phyloP scores from a whole-genome alignment of 306 rosid species.

The Hylodesmum podocarpum region DNA sequence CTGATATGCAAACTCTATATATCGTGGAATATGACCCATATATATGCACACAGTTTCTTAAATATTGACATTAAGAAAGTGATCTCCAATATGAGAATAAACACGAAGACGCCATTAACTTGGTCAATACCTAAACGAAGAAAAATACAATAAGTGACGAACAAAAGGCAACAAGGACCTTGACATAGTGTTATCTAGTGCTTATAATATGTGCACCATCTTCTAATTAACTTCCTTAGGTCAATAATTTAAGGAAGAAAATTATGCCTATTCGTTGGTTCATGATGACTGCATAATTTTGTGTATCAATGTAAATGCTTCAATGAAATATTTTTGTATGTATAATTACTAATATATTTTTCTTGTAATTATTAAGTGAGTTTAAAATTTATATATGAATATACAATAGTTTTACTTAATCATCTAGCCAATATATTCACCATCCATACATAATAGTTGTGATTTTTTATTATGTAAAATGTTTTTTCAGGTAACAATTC shows the following conservation, averaged over 20 bases:
- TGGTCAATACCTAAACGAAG: slow-evolving; percentile 80
- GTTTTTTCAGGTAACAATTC: background rate
- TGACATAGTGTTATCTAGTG: slow-evolving; percentile 35
- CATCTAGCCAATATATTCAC: too few species aligned
- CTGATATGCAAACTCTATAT: slow-evolving; percentile 3
- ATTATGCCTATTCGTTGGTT: slow-evolving; percentile 20
- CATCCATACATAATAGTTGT: too few species aligned
- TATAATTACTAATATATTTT: background rate
- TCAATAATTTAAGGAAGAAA: slow-evolving; percentile 29
- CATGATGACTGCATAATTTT: background rate
- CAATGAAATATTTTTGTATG: background rate
- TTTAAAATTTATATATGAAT: too few species aligned
- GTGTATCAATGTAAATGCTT: background rate
- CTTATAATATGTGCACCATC: slow-evolving; percentile 24
- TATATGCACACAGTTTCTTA: slow-evolving; percentile 38
- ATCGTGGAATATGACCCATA: slow-evolving; percentile 42
- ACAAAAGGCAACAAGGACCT: slow-evolving; percentile 32
- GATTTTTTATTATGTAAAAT: too few species aligned
- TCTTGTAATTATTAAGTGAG: background rate
- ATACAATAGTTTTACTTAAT: too few species aligned
- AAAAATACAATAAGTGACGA: slow-evolving; percentile 34
- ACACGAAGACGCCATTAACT: slow-evolving; percentile 31
- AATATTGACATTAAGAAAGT: slow-evolving; percentile 44
- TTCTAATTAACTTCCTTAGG: slow-evolving; percentile 31
- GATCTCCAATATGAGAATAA: slow-evolving; percentile 35